A percentile compares a stretch with the other conserved stretches of the same genome.
These are phyloP conservation scores for Cephalotrichum gorgonifer DNA, from an alignment of 2,329 filamentous ascomycete genomes.

Conservation along the genomic window DNA sequence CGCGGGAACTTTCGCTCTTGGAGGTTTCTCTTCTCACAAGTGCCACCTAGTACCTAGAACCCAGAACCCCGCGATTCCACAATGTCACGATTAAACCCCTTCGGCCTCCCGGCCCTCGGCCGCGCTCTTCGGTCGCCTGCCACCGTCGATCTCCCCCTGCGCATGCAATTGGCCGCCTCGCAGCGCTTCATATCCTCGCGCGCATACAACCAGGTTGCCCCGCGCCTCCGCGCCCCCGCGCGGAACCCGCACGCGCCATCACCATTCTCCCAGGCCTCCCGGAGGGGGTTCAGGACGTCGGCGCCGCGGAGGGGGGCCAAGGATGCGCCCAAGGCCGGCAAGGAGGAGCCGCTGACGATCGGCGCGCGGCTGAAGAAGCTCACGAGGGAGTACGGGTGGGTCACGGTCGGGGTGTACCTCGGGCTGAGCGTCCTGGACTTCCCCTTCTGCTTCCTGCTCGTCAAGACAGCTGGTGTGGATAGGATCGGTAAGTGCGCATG, in stretches of 20 bases:
- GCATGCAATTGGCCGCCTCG: neutral
- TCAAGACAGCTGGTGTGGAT: slow-evolving; percentile 74
- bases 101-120: neutral
- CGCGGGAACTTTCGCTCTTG: too few species aligned
- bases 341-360: slow-evolving; percentile 31
- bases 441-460: slow-evolving; percentile 87
- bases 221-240: neutral
- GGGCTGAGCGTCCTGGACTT: slow-evolving; percentile 78
- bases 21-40: too few species aligned
- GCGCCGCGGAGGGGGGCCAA: neutral
- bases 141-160: neutral
- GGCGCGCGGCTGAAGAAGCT: slow-evolving; percentile 71
- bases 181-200: neutral
- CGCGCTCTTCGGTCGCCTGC: neutral
- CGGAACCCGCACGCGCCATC: neutral
- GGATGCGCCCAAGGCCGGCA: neutral
- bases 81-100: slow-evolving; percentile 1
- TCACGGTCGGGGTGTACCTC: slow-evolving; percentile 84
- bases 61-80: neutral
- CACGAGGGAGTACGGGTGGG: slow-evolving; percentile 88
- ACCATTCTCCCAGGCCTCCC: neutral
- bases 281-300: slow-evolving; percentile 2
- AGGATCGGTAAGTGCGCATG: slow-evolving; percentile 54
- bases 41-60: too few species aligned
- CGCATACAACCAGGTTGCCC: neutral